A percentile compares a stretch with the other conserved stretches of the same genome.
Evolutionary conservation across 2,329 filamentous ascomycete genomes (phyloP).

Genomic region (Fusarium tjaetaba): DNA sequence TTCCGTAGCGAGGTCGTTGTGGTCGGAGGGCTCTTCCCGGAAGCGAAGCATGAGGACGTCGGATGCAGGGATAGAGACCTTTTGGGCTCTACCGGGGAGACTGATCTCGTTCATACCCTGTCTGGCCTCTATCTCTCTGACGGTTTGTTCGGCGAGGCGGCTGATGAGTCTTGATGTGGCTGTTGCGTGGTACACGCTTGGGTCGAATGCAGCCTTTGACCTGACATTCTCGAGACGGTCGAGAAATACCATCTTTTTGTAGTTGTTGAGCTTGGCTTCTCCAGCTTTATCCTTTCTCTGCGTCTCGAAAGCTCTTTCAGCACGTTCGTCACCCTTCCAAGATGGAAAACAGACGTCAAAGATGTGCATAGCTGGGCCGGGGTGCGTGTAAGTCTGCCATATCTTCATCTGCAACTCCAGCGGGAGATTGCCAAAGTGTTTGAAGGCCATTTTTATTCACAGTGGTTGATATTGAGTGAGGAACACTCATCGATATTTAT

Average conservation of each 20-base stretch:
- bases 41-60: slow-evolving; percentile 47
- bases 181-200: slow-evolving; percentile 31
- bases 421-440: slow-evolving; percentile 33
- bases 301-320: slow-evolving; percentile 23
- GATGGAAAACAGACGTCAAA: slow-evolving; percentile 45
- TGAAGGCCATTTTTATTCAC: slow-evolving; percentile 35
- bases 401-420: slow-evolving; percentile 39
- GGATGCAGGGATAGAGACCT: slow-evolving; percentile 34
- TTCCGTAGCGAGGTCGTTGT: slow-evolving; percentile 9
- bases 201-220: background rate
- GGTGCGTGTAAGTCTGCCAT: slow-evolving; percentile 31
- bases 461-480: no score
- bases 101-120: slow-evolving; percentile 33
- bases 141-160: slow-evolving; percentile 15
- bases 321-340: slow-evolving; percentile 22
- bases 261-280: slow-evolving; percentile 5
- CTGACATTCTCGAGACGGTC: slow-evolving; percentile 20
- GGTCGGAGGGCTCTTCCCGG: slow-evolving; percentile 21
- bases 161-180: slow-evolving; percentile 12
- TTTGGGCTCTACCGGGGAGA: slow-evolving; percentile 40
- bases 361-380: slow-evolving; percentile 41
- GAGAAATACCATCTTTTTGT: slow-evolving; percentile 35
- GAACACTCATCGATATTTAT: no score
- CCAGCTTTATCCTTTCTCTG: background rate
- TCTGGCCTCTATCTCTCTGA: background rate